Conservation (phyloP, 176 grass and related monocot genomes). For the Aegilops longissima region DNA sequence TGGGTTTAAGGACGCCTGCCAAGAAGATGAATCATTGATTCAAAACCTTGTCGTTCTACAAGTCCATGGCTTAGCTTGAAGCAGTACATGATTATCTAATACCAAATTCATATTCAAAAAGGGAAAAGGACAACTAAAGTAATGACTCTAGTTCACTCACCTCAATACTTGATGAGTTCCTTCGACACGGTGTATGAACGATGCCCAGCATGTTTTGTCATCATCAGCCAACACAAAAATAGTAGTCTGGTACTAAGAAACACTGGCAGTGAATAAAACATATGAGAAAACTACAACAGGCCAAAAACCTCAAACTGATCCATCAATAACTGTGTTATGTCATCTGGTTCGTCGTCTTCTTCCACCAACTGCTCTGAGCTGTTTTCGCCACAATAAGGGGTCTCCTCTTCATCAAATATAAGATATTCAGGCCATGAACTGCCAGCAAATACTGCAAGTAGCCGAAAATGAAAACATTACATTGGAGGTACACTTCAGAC, state of each 20-base stretch:
- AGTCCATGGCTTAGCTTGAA: neutral
- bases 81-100: neutral
- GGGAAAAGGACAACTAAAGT: neutral
- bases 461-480: neutral
- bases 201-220: conserved; percentile 78
- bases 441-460: conserved; percentile 66
- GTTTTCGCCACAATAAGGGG: conserved; percentile 26
- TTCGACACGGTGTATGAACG: conserved; percentile 64
- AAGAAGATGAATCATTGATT: neutral
- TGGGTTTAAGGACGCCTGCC: neutral
- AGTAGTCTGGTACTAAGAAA: neutral
- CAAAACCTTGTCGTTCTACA: neutral
- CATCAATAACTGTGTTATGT: conserved; percentile 58
- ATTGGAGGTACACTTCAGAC: conserved; percentile 2
- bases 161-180: conserved; percentile 27
- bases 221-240: conserved; percentile 66
- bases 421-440: conserved; percentile 57
- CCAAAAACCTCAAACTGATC: conserved; percentile 77
- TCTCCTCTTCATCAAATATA: conserved; percentile 41
- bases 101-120: neutral
- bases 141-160: neutral
- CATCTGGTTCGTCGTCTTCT: conserved; percentile 52
- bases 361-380: conserved; percentile 46
- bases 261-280: neutral
- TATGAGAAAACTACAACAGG: neutral